Evolutionary conservation across 2,329 filamentous ascomycete genomes (phyloP).

Genomic region (Sporothrix globosa): DNA sequence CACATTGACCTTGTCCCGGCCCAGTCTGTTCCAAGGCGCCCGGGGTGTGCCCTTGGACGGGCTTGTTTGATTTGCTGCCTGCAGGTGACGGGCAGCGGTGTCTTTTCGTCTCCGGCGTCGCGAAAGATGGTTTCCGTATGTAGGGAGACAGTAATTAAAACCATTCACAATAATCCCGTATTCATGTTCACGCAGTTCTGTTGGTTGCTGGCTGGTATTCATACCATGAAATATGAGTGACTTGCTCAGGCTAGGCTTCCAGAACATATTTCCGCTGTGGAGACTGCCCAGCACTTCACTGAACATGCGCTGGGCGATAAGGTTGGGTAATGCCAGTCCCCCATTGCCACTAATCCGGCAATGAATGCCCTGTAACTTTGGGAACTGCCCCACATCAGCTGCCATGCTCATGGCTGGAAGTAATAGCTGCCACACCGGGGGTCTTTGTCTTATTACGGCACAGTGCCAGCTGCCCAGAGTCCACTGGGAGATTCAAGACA

Average conservation of each 20-base stretch:
- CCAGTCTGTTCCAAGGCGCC: slow-evolving; percentile 17
- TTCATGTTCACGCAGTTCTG: no score
- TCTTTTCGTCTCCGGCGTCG: neutral
- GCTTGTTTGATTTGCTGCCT: slow-evolving; percentile 26
- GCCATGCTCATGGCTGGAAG: slow-evolving; percentile 9
- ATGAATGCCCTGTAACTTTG: slow-evolving; percentile 17
- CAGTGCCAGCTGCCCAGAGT: slow-evolving; percentile 20
- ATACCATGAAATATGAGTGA: neutral
- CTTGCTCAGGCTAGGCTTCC: neutral
- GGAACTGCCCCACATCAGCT: slow-evolving; percentile 1
- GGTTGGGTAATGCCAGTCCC: neutral
- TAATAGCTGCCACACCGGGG: no score
- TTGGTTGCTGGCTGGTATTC: neutral
- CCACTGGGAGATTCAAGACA: neutral
- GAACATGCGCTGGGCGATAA: neutral
- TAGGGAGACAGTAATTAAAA: no score
- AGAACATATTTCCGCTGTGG: slow-evolving; percentile 7
- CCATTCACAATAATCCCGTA: no score
- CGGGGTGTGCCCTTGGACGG: neutral
- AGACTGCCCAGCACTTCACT: neutral
- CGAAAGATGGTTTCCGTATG: neutral
- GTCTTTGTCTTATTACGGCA: neutral
- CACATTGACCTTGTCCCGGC: neutral
- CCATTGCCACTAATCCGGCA: neutral
- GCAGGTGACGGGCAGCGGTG: slow-evolving; percentile 22